These are phyloP conservation scores for Metarhizium rileyi DNA, from an alignment of 2,329 filamentous ascomycete species.

Conservation along the genomic window DNA sequence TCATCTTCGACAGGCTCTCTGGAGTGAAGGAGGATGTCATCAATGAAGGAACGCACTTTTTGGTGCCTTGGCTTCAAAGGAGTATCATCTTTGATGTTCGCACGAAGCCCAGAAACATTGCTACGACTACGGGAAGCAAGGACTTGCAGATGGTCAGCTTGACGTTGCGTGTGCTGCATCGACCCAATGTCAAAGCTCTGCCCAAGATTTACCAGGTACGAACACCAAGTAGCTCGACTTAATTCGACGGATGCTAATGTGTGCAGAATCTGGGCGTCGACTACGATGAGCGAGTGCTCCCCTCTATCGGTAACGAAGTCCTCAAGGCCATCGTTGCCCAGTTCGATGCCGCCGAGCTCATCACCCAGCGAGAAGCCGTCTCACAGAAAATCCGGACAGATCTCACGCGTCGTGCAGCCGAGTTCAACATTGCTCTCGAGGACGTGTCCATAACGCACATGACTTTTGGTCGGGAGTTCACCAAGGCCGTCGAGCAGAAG, in stretches of 20 bases:
- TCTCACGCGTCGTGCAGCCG: constrained; percentile 80
- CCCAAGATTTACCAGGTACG: constrained; percentile 96
- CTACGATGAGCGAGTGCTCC: constrained; percentile 96
- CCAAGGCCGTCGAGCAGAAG: constrained; percentile 97
- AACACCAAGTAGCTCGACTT: background rate
- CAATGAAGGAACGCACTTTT: constrained; percentile 94
- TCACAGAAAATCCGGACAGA: constrained; percentile 89
- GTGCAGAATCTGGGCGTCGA: constrained; percentile 89
- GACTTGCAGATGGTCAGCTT: constrained; percentile 99
- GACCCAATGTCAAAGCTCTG: constrained; percentile 83
- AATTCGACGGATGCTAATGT: background rate
- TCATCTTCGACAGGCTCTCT: constrained; percentile 91
- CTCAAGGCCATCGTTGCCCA: constrained; percentile 97
- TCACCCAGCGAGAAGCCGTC: constrained; percentile 96
- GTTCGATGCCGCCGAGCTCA: constrained; percentile 96
- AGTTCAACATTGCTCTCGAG: constrained; percentile 99
- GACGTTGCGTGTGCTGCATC: constrained; percentile 88
- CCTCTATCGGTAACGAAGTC: constrained; percentile 98
- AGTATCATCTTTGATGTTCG: constrained; percentile 94
- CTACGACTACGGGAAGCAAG: constrained; percentile 95
- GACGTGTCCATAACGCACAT: constrained; percentile 99
- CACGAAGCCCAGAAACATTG: constrained; percentile 94
- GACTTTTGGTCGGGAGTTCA: constrained; percentile 99
- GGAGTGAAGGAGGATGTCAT: constrained; percentile 90
- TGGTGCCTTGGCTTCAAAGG: constrained; percentile 91